Evolutionary conservation across 345 rosid species (phyloP).

Genomic region (Populus pruinosa): DNA sequence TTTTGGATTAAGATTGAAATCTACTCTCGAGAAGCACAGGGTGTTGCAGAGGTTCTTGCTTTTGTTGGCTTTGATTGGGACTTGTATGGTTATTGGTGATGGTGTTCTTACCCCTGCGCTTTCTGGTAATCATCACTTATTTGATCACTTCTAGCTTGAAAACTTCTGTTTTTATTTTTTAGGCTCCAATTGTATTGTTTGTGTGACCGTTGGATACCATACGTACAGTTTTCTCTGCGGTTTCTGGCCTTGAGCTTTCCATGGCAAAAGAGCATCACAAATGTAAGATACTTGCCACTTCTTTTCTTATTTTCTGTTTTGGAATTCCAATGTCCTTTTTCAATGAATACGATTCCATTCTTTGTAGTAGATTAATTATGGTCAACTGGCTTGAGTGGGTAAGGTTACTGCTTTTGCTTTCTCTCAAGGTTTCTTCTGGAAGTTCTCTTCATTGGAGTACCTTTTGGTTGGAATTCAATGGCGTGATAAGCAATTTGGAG

Average conservation of each 20-base stretch:
- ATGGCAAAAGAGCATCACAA: conserved; percentile 72
- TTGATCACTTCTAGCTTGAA: conserved; percentile 4
- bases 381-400: background rate
- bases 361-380: background rate
- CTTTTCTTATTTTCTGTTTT: background rate
- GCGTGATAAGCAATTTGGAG: background rate
- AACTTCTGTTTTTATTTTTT: background rate
- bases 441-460: background rate
- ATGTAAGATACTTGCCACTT: conserved; percentile 39
- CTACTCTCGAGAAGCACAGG: conserved; percentile 56
- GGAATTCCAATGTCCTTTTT: background rate
- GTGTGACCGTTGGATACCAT: conserved; percentile 5
- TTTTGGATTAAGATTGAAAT: conserved; percentile 56
- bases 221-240: conserved; percentile 80
- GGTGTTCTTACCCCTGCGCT: conserved; percentile 86
- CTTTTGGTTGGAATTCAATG: background rate
- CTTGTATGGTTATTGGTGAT: conserved; percentile 97
- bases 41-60: conserved; percentile 75
- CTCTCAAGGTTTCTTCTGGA: background rate
- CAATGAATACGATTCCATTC: background rate
- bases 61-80: conserved; percentile 76
- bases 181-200: conserved; percentile 7
- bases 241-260: conserved; percentile 86
- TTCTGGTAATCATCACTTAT: conserved; percentile 52
- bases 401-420: background rate